These are phyloP conservation scores for Neurospora sp. DNA, from an alignment of 495 filamentous ascomycete genomes.

Conservation along the genomic window DNA sequence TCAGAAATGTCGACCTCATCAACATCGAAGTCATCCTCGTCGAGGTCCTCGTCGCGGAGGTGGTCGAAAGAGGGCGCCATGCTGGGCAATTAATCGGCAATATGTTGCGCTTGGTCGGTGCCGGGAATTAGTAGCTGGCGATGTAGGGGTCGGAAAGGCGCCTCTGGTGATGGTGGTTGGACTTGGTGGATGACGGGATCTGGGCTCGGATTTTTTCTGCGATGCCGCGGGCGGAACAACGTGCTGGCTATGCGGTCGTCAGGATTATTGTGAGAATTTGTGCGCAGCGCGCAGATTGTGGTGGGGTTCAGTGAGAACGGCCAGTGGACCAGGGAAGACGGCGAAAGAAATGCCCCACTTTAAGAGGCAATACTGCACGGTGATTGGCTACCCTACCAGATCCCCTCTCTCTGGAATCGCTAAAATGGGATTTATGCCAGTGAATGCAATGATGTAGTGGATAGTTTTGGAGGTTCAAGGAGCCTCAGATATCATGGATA, in stretches of 20 bases:
- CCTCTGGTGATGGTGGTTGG: constrained; percentile 12
- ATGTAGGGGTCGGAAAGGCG: constrained; percentile 1
- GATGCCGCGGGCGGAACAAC: not conserved
- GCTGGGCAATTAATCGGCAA: constrained; percentile 22
- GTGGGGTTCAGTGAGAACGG: constrained; percentile 21
- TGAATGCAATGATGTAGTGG: not conserved
- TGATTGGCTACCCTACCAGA: not conserved
- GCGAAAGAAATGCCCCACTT: constrained; percentile 25
- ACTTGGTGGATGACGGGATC: not conserved
- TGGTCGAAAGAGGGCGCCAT: constrained; percentile 52
- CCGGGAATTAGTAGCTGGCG: not conserved
- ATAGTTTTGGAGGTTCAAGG: not conserved
- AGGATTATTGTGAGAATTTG: constrained; percentile 26
- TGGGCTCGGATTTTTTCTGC: not conserved
- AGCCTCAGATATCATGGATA: not conserved
- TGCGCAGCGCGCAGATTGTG: constrained; percentile 19
- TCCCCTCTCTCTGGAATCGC: not conserved
- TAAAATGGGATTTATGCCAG: not conserved
- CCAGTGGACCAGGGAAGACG: constrained; percentile 2
- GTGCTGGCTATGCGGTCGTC: constrained; percentile 5
- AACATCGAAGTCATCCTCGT: constrained; percentile 81
- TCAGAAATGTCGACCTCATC: constrained; percentile 94
- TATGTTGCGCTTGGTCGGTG: not conserved
- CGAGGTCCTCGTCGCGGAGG: constrained; percentile 57
- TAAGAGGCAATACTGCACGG: not conserved